Conservation (phyloP, 78 protist genomes). For the Reticulomyxa filosa region DNA sequence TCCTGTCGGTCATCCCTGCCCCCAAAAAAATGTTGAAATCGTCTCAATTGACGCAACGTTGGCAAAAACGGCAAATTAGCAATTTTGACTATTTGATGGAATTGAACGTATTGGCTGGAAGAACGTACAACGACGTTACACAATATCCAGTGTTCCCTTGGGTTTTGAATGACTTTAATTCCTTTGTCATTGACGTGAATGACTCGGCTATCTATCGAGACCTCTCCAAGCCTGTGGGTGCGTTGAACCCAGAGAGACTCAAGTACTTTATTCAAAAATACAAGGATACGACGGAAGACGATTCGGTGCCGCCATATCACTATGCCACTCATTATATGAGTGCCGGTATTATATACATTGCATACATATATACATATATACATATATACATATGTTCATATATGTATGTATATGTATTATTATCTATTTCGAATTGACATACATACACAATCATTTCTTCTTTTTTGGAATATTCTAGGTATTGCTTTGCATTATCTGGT, state of each 20-base stretch:
- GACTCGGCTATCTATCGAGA: constrained; percentile 42
- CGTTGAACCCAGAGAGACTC: constrained; percentile 8
- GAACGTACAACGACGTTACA: constrained; percentile 38
- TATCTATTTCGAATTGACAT: too few species aligned
- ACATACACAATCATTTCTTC: background rate
- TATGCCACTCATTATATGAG: background rate
- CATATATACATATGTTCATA: too few species aligned
- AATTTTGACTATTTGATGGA: constrained; percentile 13
- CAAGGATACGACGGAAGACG: background rate
- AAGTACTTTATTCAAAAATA: background rate
- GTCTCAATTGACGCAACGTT: background rate
- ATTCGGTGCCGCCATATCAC: background rate
- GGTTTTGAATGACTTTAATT: constrained; percentile 18
- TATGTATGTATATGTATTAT: too few species aligned
- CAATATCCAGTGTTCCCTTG: constrained; percentile 61
- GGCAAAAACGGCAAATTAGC: constrained; percentile 14
- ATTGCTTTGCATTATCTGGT: constrained; percentile 42
- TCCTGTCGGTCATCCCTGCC: too few species aligned
- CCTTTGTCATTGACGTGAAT: constrained; percentile 31
- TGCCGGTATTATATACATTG: background rate
- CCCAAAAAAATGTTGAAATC: too few species aligned
- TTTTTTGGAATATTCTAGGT: constrained; percentile 18
- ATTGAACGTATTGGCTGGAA: constrained; percentile 8
- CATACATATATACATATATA: background rate
- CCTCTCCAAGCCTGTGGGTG: constrained; percentile 59